A percentile compares a stretch with the other conserved stretches of the same genome.
Evolutionary conservation across 352 stramenopile genomes (phyloP).

Genomic region (Phytophthora capsici): DNA sequence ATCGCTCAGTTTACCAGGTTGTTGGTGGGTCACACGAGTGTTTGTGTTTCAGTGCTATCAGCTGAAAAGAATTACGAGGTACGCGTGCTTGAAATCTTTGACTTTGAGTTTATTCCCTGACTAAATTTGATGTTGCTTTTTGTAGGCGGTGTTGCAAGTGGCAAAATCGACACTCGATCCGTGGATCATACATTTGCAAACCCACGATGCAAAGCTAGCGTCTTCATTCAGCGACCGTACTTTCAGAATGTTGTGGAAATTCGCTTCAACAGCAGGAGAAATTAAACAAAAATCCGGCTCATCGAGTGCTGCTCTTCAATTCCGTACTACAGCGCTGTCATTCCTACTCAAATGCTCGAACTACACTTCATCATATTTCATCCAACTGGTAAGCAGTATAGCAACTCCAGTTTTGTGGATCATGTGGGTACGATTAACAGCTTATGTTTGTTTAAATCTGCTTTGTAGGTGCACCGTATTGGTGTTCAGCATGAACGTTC

Average conservation of each 20-base stretch:
- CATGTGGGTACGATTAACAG: not conserved
- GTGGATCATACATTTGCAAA: constrained; percentile 68
- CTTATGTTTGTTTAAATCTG: not conserved
- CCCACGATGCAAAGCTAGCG: constrained; percentile 57
- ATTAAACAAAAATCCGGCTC: constrained; percentile 20
- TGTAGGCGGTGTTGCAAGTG: constrained; percentile 37
- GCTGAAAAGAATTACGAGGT: constrained; percentile 46
- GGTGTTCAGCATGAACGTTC: constrained; percentile 67
- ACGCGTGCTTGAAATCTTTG: not conserved
- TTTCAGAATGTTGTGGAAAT: constrained; percentile 81
- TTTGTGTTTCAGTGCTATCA: constrained; percentile 43
- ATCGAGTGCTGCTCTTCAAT: constrained; percentile 35
- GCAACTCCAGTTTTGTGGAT: too few species aligned
- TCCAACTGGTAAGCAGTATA: constrained; percentile 55
- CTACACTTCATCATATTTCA: constrained; percentile 64
- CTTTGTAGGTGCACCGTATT: constrained; percentile 58
- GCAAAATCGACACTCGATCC: constrained; percentile 31
- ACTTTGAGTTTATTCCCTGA: too few species aligned
- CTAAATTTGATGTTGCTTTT: not conserved
- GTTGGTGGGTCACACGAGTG: constrained; percentile 53
- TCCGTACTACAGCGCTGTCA: constrained; percentile 55
- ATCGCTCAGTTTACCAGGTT: constrained; percentile 55
- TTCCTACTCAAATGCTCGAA: constrained; percentile 76
- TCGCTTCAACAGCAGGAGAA: constrained; percentile 42
- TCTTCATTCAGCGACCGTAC: constrained; percentile 68